These are phyloP conservation scores for Anisodus acutangulus DNA, from an alignment of 257 asterid species.

Conservation along the genomic window DNA sequence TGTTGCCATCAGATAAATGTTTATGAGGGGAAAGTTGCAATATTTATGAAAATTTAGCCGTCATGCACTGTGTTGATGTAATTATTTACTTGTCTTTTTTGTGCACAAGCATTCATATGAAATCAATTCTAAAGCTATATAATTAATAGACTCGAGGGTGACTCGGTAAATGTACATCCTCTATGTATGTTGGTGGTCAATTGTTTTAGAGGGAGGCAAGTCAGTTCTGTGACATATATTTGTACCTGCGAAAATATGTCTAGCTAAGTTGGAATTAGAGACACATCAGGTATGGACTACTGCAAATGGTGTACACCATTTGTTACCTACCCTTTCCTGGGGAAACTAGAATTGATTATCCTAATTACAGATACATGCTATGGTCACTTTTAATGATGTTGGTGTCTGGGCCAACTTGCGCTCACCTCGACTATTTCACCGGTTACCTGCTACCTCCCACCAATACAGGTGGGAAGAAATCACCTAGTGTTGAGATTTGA, in stretches of 20 bases:
- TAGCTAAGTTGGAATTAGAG: constrained; percentile 23
- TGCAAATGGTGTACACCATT: not conserved
- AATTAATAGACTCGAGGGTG: not conserved
- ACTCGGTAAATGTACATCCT: constrained; percentile 1
- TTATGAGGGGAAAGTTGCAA: constrained; percentile 14
- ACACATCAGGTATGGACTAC: constrained; percentile 7
- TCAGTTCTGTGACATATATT: not conserved
- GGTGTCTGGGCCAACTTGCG: not conserved
- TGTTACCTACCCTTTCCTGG: constrained; percentile 15
- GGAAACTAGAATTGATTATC: not conserved
- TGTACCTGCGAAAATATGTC: constrained; percentile 8
- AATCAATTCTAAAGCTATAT: not conserved
- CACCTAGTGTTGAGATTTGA: constrained; percentile 18
- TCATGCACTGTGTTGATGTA: not conserved
- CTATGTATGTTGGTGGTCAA: not conserved
- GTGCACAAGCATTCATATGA: constrained; percentile 4
- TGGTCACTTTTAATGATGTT: not conserved
- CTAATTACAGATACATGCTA: not conserved
- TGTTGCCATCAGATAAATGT: not conserved
- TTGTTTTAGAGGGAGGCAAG: constrained; percentile 4
- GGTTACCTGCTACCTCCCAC: not conserved
- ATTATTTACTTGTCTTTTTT: not conserved
- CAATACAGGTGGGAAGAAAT: not conserved
- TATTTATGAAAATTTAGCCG: not conserved
- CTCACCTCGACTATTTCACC: constrained; percentile 5